Percentiles rank a stretch among this genome's conserved stretches.
Evolutionary conservation across 2,329 filamentous ascomycete species (phyloP).

Genomic region (Nemania diffusa): DNA sequence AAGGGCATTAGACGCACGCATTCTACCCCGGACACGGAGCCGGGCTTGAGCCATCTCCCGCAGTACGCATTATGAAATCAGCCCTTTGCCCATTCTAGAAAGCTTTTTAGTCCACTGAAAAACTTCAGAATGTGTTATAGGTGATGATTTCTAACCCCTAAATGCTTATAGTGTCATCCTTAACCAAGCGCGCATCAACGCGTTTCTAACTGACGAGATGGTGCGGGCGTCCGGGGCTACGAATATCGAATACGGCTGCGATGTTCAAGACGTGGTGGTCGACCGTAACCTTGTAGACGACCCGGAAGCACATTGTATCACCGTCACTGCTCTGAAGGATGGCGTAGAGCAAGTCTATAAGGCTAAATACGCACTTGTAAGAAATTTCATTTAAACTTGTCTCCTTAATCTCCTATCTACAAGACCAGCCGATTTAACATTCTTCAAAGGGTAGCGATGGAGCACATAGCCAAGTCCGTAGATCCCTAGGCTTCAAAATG

Average conservation of each 20-base stretch:
- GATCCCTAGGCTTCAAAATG: constrained; percentile 65
- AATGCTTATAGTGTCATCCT: constrained; percentile 56
- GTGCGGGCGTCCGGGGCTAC: constrained; percentile 51
- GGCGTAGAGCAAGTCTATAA: constrained; percentile 54
- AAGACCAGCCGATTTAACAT: background rate
- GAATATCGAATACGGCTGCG: constrained; percentile 65
- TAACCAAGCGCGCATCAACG: constrained; percentile 66
- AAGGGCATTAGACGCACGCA: constrained; percentile 57
- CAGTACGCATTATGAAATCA: constrained; percentile 46
- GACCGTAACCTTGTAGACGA: constrained; percentile 52
- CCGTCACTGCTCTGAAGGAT: constrained; percentile 55
- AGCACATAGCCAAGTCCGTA: constrained; percentile 63
- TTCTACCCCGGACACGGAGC: constrained; percentile 63
- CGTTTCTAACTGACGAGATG: constrained; percentile 64
- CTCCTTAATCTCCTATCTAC: background rate
- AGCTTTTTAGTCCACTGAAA: too few species aligned
- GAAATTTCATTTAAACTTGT: constrained; percentile 36
- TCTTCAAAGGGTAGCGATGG: constrained; percentile 55
- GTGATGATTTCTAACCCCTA: background rate
- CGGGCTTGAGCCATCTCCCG: constrained; percentile 62
- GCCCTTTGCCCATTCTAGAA: too few species aligned
- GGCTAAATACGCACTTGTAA: constrained; percentile 64
- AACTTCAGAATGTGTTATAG: too few species aligned
- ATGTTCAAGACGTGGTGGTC: constrained; percentile 62
- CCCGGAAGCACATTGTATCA: constrained; percentile 56